Base-by-base conservation (phyloP, 2,329 filamentous ascomycete species). In the Coniella lustricola region DNA sequence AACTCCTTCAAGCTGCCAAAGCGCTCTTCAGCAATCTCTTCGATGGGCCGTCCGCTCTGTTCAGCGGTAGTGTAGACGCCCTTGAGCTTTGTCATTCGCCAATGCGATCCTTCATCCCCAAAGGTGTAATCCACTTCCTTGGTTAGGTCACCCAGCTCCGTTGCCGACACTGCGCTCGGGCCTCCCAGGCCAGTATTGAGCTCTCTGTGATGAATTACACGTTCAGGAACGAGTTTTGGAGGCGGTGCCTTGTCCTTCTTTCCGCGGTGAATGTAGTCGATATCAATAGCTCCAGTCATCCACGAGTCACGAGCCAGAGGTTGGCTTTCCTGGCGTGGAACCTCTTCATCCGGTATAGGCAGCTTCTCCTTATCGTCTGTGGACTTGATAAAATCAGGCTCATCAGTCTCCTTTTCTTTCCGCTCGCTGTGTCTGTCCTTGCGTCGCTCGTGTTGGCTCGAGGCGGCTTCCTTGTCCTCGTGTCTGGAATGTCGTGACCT, bases 11-110 rank as follows among this genome's bases (percentile, higher is more conserved):
- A 62, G 55, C 81, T 82, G 2, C 90, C 91, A 60, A 86, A 96
- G 12, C 88, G 77, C 57, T 95, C 86, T 33, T 86, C 59, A 0
- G 90, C 93, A 42, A 97, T 73, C 1, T 95, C 87, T 7, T 97
- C 91, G 0, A 94, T 74, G 0, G 79, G 59, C n/a, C 76, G 76
- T 0, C 82, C 83, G 1, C 73, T 82, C 58, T 93, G 84, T 56
- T 94, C 76, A 0, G 90, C 88, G 46, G 84, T 77, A 21, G 80
- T 78, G 64, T 95, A 95, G 2, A 95, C 87, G 10, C 82, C 85
- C 56, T 86, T 90, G 29, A 98, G 78, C 65, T 90, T 96, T 5
- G 85, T 95, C 90, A 98, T 95, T 43, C 94, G 84, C 93, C 94
- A 98, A 58, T 89, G 81, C 13, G 90, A 91, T 0, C 93, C 91